Evolutionary conservation across 2,329 filamentous ascomycete species (phyloP).

Genomic region (Trichophyton benhamiae): DNA sequence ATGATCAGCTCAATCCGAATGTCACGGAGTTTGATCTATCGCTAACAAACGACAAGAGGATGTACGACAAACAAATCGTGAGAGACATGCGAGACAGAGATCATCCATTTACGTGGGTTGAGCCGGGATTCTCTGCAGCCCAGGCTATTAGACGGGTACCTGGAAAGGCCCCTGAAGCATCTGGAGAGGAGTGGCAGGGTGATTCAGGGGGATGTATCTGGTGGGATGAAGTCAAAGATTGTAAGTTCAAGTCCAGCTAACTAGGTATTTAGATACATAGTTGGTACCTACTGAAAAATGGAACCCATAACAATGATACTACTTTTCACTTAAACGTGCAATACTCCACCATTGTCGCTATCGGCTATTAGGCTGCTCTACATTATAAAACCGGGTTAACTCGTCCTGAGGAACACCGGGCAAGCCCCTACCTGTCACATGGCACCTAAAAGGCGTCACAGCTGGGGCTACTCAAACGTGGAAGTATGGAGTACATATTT

Average conservation of each 20-base stretch:
- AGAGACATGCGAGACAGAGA: slow-evolving; percentile 50
- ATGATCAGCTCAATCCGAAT: slow-evolving; percentile 72
- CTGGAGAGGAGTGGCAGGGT: slow-evolving; percentile 59
- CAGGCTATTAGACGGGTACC: slow-evolving; percentile 57
- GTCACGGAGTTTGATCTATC: slow-evolving; percentile 35
- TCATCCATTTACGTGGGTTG: slow-evolving; percentile 60
- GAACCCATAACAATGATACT: no score
- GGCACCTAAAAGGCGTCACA: no score
- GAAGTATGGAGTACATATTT: no score
- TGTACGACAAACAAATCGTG: slow-evolving; percentile 53
- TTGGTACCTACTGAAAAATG: no score
- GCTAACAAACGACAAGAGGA: slow-evolving; percentile 7
- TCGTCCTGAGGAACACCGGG: no score
- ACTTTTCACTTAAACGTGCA: no score
- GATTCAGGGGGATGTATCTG: slow-evolving; percentile 47
- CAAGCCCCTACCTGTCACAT: no score
- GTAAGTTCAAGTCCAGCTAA: neutral
- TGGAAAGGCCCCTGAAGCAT: slow-evolving; percentile 35
- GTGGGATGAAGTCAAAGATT: neutral
- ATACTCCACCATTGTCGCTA: no score
- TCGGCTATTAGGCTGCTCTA: no score
- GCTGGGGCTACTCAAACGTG: no score
- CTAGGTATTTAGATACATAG: no score
- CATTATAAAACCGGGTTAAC: no score
- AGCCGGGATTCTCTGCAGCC: slow-evolving; percentile 48